Conservation (phyloP, 345 rosid species). For the Streptanthus diversifolius region DNA sequence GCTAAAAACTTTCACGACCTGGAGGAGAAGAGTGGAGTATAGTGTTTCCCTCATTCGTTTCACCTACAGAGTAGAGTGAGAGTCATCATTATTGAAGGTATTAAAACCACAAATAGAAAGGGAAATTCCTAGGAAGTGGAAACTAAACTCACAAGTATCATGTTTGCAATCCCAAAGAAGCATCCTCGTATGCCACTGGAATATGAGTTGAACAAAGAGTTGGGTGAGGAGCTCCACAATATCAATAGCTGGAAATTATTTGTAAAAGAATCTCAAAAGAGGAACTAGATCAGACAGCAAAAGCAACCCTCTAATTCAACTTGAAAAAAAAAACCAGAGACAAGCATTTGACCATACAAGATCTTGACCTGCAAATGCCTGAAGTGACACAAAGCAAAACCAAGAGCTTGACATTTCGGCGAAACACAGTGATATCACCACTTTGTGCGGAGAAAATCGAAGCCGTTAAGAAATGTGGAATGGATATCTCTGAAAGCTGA, state of each 20-base stretch:
- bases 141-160: constrained; percentile 84
- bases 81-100: constrained; percentile 3
- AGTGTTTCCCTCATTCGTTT: constrained; percentile 93
- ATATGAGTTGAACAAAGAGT: constrained; percentile 32
- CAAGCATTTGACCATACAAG: constrained; percentile 66
- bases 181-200: constrained; percentile 91
- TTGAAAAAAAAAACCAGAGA: constrained; percentile 30
- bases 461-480: constrained; percentile 94
- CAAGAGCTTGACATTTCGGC: constrained; percentile 61
- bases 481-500: constrained; percentile 82
- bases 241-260: neutral
- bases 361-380: constrained; percentile 95
- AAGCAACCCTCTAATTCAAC: constrained; percentile 11
- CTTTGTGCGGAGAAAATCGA: constrained; percentile 87
- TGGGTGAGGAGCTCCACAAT: constrained; percentile 34
- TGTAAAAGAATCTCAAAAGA: neutral
- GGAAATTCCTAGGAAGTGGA: neutral
- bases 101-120: neutral
- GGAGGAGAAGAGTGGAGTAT: constrained; percentile 81
- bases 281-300: neutral
- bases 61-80: constrained; percentile 46
- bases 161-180: constrained; percentile 92
- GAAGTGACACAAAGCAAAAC: constrained; percentile 63
- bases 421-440: constrained; percentile 68
- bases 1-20: constrained; percentile 48